A percentile compares a stretch with the other conserved stretches of the same genome.
Conservation (phyloP, 192 early-diverging fungal genomes). For the Jimgerdemannia flammicorona region DNA sequence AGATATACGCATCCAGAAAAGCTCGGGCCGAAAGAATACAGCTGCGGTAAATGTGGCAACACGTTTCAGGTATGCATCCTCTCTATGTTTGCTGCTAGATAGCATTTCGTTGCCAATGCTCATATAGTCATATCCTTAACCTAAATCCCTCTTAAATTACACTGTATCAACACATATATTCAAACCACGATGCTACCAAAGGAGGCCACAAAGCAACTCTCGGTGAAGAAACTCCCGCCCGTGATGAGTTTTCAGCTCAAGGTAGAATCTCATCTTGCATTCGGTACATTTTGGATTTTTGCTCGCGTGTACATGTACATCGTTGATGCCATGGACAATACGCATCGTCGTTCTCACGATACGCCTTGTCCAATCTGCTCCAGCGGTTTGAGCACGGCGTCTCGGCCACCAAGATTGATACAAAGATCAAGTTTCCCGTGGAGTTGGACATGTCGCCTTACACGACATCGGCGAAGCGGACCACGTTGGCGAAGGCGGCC, state of each 20-base stretch:
- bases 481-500: constrained; percentile 34
- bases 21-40: constrained; percentile 60
- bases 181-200: neutral
- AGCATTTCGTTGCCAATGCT: no score
- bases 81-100: no score
- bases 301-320: neutral
- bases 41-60: constrained; percentile 65
- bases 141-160: neutral
- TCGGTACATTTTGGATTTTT: neutral
- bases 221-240: constrained; percentile 79
- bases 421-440: constrained; percentile 78
- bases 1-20: constrained; percentile 78
- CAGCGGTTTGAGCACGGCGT: constrained; percentile 83
- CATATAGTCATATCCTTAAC: neutral
- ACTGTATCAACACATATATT: no score
- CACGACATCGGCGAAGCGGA: constrained; percentile 59
- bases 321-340: neutral
- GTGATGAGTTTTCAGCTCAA: constrained; percentile 92
- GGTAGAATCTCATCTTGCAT: constrained; percentile 27
- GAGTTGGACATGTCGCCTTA: constrained; percentile 91
- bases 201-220: constrained; percentile 84
- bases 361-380: neutral
- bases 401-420: constrained; percentile 77
- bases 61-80: constrained; percentile 23
- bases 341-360: neutral